Evolutionary conservation across 768 basidiomycete genomes (phyloP), one percentile per base, ranked within the genome.

Genomic region (Termitomyces sp.): DNA sequence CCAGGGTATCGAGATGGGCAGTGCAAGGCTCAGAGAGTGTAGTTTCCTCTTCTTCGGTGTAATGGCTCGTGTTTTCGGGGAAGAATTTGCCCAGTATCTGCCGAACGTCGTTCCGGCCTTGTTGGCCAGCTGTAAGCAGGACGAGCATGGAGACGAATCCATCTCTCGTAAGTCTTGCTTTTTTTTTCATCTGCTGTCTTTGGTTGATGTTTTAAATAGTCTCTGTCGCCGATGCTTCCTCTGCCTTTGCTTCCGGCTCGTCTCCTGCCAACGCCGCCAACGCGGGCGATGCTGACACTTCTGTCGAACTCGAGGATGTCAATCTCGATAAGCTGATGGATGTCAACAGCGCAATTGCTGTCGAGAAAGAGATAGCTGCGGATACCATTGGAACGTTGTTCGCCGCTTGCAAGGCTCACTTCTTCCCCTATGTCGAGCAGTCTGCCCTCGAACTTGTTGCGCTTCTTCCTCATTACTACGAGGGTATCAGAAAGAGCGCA

Each of bases 361-460:
- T 98, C 56, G 97, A 99, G 79, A 99, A 99, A 74, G 97, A 99
- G 78, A 97, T 98, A 59, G 95, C 97, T 22, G 93, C 94, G 26
- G 95, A 98, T 69, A 93, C 95, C 5, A 87, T 98, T 62, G 94
- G 96, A 59, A 88, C 90, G 36, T 74, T 99, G 60, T 98, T 98
- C 69, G 79, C 84, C 31, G 81, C 90, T 12, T 93, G 92, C 31
- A 84, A 86, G 65, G 73, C 71, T 47, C 87, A 92, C 66, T 98
- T 96, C 86, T 78, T 98, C 64, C 93, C 94, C 4, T 98, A 83
- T 68, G 85, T 98, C 61, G 94, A 98, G 74, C 75, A 80, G 61
- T 87, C 82, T 64, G 85, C 90, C 46, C 74, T 92, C 52, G 87
- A 89, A 65, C 85, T 99, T 52, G 79, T 92, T 66, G 75, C 78